phyloP scores from a whole-genome alignment of 1,284 basidiomycete species.

The Blastosporella zonata region DNA sequence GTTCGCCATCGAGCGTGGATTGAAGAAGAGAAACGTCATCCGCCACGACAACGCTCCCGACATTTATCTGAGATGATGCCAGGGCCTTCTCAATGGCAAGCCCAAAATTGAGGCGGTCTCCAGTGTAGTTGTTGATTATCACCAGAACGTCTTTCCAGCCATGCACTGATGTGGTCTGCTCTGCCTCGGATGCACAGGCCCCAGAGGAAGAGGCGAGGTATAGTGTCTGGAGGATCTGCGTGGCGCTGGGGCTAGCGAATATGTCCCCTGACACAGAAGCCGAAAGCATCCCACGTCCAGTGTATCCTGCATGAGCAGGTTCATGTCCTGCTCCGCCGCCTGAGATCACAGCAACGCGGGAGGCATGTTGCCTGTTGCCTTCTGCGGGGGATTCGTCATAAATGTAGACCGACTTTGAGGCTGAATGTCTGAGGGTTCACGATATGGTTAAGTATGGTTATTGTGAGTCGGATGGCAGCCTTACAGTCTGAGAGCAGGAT shows the following conservation, averaged over 20 bases:
- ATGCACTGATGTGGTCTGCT: neutral
- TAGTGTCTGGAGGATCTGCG: slow-evolving; percentile 53
- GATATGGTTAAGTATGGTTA: neutral
- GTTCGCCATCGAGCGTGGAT: slow-evolving; percentile 1
- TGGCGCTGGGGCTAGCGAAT: slow-evolving; percentile 63
- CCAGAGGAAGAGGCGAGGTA: slow-evolving; percentile 39
- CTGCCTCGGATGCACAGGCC: slow-evolving; percentile 3
- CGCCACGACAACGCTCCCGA: slow-evolving; percentile 59
- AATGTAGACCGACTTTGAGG: slow-evolving; percentile 39
- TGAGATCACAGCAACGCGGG: slow-evolving; percentile 51
- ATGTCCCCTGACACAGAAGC: slow-evolving; percentile 63
- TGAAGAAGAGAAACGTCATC: slow-evolving; percentile 60
- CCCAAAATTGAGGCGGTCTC: slow-evolving; percentile 70
- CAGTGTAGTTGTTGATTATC: slow-evolving; percentile 49
- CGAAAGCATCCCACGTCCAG: slow-evolving; percentile 57
- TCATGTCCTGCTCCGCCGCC: slow-evolving; percentile 73
- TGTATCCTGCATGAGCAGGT: slow-evolving; percentile 61
- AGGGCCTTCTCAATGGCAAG: slow-evolving; percentile 62
- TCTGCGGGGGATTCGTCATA: slow-evolving; percentile 26
- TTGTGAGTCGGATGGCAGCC: slow-evolving; percentile 23
- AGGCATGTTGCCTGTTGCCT: neutral
- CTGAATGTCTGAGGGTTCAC: slow-evolving; percentile 27
- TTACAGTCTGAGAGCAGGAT: slow-evolving; percentile 49
- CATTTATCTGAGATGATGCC: slow-evolving; percentile 32
- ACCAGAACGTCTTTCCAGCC: slow-evolving; percentile 34